Conservation (phyloP, 768 basidiomycete species). For the Panellus pusillus region DNA sequence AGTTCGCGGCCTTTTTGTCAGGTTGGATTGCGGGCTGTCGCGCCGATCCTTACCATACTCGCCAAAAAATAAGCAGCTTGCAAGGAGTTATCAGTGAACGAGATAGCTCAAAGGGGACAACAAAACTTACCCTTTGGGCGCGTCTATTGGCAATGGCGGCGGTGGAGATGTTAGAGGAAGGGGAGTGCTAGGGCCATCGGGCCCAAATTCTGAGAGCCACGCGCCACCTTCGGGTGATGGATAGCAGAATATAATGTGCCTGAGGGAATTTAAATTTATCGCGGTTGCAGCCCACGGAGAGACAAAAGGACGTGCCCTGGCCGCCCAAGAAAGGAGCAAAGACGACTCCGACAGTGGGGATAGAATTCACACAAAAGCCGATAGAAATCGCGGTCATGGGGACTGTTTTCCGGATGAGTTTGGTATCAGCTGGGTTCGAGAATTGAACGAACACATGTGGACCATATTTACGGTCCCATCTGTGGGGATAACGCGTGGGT, state of each 20-base stretch:
- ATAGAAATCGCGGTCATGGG: conserved; percentile 28
- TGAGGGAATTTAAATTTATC: neutral
- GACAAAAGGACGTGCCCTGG: conserved; percentile 13
- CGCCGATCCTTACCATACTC: conserved; percentile 29
- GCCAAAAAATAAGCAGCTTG: conserved; percentile 25
- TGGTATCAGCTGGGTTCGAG: neutral
- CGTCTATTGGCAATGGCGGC: conserved; percentile 24
- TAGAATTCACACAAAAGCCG: conserved; percentile 24
- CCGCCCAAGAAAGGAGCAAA: conserved; percentile 28
- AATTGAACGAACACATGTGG: conserved; percentile 25
- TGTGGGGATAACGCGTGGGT: neutral
- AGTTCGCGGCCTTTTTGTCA: conserved; percentile 26
- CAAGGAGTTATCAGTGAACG: neutral
- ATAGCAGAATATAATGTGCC: conserved; percentile 28
- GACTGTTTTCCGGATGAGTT: conserved; percentile 14
- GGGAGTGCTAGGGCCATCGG: conserved; percentile 19
- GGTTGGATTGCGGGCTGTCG: conserved; percentile 23
- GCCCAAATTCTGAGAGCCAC: conserved; percentile 25
- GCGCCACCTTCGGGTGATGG: conserved; percentile 27
- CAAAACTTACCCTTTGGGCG: conserved; percentile 24
- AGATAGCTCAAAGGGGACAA: too few relatives aligned
- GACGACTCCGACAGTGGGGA: conserved; percentile 26
- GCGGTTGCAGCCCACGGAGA: neutral
- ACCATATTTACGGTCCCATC: conserved; percentile 29
- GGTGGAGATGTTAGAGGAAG: conserved; percentile 24